phyloP scores from a whole-genome alignment of 2,329 filamentous ascomycete genomes.

The Aulographum hederae region DNA sequence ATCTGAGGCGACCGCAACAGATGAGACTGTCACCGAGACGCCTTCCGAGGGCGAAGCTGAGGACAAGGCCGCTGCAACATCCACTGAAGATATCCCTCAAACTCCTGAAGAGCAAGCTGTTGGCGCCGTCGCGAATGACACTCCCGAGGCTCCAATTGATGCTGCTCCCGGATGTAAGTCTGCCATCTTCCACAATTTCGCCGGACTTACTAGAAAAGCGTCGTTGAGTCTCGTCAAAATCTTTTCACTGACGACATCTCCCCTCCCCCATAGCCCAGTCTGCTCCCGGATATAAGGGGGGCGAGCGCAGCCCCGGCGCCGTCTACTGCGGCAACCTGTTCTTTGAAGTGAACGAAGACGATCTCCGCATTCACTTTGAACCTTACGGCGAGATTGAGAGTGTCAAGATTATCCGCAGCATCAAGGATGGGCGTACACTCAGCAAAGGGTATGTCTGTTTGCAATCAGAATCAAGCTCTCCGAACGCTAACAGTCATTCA shows the following conservation, averaged over 20 bases:
- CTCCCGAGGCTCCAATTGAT: constrained; percentile 1
- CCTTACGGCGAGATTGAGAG: constrained; percentile 32
- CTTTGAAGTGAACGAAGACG: constrained; percentile 45
- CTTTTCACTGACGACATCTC: too few species aligned
- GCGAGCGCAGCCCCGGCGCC: too few species aligned
- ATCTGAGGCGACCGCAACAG: constrained; percentile 12
- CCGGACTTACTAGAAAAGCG: too few species aligned
- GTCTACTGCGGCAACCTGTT: constrained; percentile 53
- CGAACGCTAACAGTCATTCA: constrained; percentile 1
- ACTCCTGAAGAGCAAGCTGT: constrained; percentile 11
- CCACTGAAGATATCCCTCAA: constrained; percentile 10
- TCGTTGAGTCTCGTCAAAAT: too few species aligned
- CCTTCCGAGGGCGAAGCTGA: constrained; percentile 10
- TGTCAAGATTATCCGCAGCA: constrained; percentile 33
- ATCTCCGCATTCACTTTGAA: constrained; percentile 39
- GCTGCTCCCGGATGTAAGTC: neutral
- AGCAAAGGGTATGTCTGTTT: constrained; percentile 47
- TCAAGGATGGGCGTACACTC: constrained; percentile 42
- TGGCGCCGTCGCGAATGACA: constrained; percentile 2
- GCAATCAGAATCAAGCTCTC: too few species aligned
- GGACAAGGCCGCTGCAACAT: constrained; percentile 13
- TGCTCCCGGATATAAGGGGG: too few species aligned
- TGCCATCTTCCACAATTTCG: constrained; percentile 3
- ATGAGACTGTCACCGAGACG: constrained; percentile 16
- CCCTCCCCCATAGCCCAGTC: too few species aligned